A percentile compares a stretch with the other conserved stretches of the same genome.
Evolutionary conservation across 768 basidiomycete genomes (phyloP).

Genomic region (Mycena floridula): DNA sequence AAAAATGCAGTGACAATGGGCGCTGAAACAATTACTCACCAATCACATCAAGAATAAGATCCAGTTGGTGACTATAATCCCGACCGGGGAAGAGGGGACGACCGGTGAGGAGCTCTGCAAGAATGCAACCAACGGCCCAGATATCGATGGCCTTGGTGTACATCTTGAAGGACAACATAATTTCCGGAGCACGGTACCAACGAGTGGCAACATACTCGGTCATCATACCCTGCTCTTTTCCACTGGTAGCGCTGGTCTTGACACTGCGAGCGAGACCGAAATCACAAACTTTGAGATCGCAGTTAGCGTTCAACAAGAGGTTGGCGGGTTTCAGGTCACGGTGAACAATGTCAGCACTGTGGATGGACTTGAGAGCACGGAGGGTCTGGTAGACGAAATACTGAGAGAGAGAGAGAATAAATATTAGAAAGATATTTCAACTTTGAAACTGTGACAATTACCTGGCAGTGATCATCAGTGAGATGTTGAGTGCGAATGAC

Average conservation of each 20-base stretch:
- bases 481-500: constrained; percentile 88
- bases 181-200: constrained; percentile 92
- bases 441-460: constrained; percentile 27
- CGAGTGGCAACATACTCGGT: constrained; percentile 87
- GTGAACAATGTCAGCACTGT: constrained; percentile 78
- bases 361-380: constrained; percentile 83
- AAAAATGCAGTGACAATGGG: constrained; percentile 13
- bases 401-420: constrained; percentile 23
- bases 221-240: constrained; percentile 65
- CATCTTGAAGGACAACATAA: constrained; percentile 93
- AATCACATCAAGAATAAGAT: constrained; percentile 83
- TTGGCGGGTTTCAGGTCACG: constrained; percentile 85
- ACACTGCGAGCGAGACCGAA: constrained; percentile 77
- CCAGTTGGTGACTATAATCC: constrained; percentile 82
- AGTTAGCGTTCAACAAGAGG: constrained; percentile 82
- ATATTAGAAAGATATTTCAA: constrained; percentile 1
- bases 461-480: constrained; percentile 87
- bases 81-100: constrained; percentile 86
- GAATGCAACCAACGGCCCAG: constrained; percentile 71
- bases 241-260: constrained; percentile 43
- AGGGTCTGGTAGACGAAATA: constrained; percentile 84
- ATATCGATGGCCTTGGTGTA: constrained; percentile 76
- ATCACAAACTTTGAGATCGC: constrained; percentile 86
- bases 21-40: constrained; percentile 36
- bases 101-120: constrained; percentile 77